Base-by-base conservation (phyloP, 2,329 filamentous ascomycete species). In the Arthrobotrys sphaeroides region DNA sequence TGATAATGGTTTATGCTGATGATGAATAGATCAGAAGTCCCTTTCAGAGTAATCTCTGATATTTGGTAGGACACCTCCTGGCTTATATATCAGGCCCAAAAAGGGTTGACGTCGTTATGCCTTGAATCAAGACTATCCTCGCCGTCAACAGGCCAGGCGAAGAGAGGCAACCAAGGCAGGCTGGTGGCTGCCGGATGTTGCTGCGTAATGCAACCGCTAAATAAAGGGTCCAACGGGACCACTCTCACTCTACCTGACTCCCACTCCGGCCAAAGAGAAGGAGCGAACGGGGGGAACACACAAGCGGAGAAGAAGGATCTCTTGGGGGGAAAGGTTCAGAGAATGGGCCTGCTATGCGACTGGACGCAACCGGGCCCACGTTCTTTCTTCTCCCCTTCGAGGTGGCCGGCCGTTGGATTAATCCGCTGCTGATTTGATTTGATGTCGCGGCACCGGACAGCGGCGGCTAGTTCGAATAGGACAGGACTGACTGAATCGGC, bases 311-410 rank as follows among this genome's bases (percentile, higher is more conserved):
- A 28, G 36, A 45, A 60, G 40, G 55, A 45, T 60, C 24, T 45
- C 24, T 45, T 43, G 18, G 5, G 12, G 5, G 7, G 55, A 28
- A 7, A 20, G 13, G 22, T n/a, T n/a, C n/a, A n/a, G n/a, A n/a
- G n/a, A n/a, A n/a, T n/a, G n/a, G n/a, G n/a, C n/a, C n/a, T n/a
- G n/a, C n/a, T 26, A 40, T 53, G 57, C 66, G 55, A 47, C 66
- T 45, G 66, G 66, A 61, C 66, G 66, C 45, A 70, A 70, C 66
- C 66, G 59, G 57, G 43, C 42, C 20, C 67, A 72, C 67, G 57
- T 72, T 72, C 57, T 38, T 36, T 55, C 38, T 55, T 53, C n/a
- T n/a, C n/a, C 51, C 51, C 31, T 62, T 51, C 64, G 26, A 60
- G 13, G 59, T 59, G 62, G 5, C 24, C 42, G 43, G 60, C 47